Evolutionary conservation across 345 rosid genomes (phyloP).

Genomic region (Gossypium ekmanianum): DNA sequence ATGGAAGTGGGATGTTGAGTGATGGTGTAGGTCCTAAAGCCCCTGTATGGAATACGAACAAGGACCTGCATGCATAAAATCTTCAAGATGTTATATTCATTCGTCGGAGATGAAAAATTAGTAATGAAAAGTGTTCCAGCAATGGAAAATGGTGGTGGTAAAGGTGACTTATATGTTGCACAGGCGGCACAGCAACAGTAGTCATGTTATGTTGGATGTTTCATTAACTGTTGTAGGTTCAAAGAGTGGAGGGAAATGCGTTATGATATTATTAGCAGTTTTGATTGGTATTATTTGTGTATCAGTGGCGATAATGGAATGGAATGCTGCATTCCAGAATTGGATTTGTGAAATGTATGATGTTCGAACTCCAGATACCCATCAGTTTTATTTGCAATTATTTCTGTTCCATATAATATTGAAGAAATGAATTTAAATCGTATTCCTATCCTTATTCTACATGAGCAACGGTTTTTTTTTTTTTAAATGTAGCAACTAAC

Average conservation of each 20-base stretch:
- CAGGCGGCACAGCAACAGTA: neutral
- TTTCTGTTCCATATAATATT: too few species aligned
- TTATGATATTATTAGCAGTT: slow-evolving; percentile 24
- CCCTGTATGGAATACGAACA: slow-evolving; percentile 80
- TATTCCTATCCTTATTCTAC: too few species aligned
- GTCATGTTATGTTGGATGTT: slow-evolving; percentile 18
- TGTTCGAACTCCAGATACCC: too few species aligned
- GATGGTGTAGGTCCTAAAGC: slow-evolving; percentile 50
- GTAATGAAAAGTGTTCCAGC: slow-evolving; percentile 27
- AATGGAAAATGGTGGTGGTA: slow-evolving; percentile 49
- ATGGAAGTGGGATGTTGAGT: slow-evolving; percentile 59
- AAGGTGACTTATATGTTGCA: neutral
- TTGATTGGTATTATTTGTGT: slow-evolving; percentile 16
- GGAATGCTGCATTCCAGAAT: slow-evolving; percentile 8
- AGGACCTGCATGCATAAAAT: slow-evolving; percentile 77
- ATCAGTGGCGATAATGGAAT: too few species aligned
- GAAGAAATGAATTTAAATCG: too few species aligned
- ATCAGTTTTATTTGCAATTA: too few species aligned
- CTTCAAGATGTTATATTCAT: slow-evolving; percentile 15
- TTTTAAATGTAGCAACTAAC: too few species aligned
- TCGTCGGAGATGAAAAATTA: slow-evolving; percentile 11
- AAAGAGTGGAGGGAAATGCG: slow-evolving; percentile 15
- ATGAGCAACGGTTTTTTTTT: too few species aligned
- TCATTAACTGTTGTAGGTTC: slow-evolving; percentile 12
- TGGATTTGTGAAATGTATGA: slow-evolving; percentile 13